These are phyloP conservation scores for Chloranthus sessilifolius DNA, from an alignment of 164 flowering plant genomes.

Conservation along the genomic window DNA sequence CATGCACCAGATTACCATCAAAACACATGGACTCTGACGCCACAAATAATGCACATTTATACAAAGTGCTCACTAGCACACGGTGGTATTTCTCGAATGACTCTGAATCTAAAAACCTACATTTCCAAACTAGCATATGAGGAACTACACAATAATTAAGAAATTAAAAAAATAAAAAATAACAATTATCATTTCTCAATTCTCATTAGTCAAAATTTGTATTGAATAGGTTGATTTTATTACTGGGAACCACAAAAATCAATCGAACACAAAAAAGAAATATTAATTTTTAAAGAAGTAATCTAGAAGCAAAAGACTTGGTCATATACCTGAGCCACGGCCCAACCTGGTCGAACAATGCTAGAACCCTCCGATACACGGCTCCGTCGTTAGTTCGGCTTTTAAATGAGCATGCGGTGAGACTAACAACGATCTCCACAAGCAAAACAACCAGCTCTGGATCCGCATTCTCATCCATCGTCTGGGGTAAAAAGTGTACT, in stretches of 20 bases:
- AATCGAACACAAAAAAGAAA: too few relatives aligned
- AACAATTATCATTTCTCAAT: too few relatives aligned
- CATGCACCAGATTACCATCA: conserved; percentile 31
- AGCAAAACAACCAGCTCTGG: conserved; percentile 41
- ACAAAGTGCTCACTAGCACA: conserved; percentile 37
- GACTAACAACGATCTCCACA: conserved; percentile 43
- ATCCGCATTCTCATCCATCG: conserved; percentile 26
- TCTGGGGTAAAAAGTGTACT: conserved; percentile 26
- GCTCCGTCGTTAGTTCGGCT: conserved; percentile 34
- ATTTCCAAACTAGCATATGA: too few relatives aligned
- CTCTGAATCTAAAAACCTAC: conserved; percentile 56
- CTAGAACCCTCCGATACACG: conserved; percentile 38
- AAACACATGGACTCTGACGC: conserved; percentile 29
- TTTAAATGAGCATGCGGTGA: conserved; percentile 44
- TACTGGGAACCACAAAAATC: too few relatives aligned
- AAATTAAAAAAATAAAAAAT: too few relatives aligned
- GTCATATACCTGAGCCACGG: conserved; percentile 78
- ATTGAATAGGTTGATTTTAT: too few relatives aligned
- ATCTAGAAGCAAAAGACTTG: too few relatives aligned
- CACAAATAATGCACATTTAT: conserved; percentile 38
- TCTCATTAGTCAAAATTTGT: too few relatives aligned
- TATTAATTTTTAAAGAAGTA: too few relatives aligned
- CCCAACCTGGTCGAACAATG: conserved; percentile 44
- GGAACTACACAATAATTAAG: too few relatives aligned
- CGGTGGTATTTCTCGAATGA: conserved; percentile 43